These are phyloP conservation scores for Debaryomyces nepalensis DNA, from an alignment of 1,139 yeast species.

Conservation along the genomic window DNA sequence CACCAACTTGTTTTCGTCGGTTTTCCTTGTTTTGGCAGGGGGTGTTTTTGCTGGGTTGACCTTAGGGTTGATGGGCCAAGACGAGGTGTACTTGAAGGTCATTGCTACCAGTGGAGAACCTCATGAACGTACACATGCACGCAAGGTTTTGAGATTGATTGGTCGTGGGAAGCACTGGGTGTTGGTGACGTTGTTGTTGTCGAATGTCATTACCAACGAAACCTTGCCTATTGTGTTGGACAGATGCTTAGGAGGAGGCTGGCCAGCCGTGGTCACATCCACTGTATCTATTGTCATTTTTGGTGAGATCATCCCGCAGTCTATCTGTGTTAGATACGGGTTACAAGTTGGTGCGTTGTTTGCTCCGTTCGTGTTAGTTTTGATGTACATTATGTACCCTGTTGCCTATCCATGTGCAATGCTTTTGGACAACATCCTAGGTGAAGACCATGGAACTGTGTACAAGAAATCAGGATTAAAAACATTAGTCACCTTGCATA, in stretches of 20 bases:
- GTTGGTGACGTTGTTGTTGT: slow-evolving; percentile 82
- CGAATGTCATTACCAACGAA: slow-evolving; percentile 93
- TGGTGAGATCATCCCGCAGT: slow-evolving; percentile 97
- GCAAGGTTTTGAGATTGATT: slow-evolving; percentile 70
- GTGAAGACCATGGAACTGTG: slow-evolving; percentile 96
- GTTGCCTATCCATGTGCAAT: slow-evolving; percentile 89
- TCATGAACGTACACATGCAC: slow-evolving; percentile 71
- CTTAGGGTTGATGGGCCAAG: slow-evolving; percentile 96
- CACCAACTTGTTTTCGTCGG: slow-evolving; percentile 62
- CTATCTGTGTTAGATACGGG: slow-evolving; percentile 90
- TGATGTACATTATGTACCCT: slow-evolving; percentile 93
- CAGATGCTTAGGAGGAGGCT: slow-evolving; percentile 92
- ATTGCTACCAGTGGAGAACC: slow-evolving; percentile 63
- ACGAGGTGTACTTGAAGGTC: slow-evolving; percentile 84
- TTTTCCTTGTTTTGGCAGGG: slow-evolving; percentile 77
- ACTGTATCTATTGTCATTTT: slow-evolving; percentile 92
- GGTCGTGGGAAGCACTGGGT: slow-evolving; percentile 96
- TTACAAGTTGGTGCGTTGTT: slow-evolving; percentile 88
- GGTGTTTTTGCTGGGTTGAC: slow-evolving; percentile 97
- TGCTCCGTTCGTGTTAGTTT: slow-evolving; percentile 80
- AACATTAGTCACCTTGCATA: slow-evolving; percentile 89
- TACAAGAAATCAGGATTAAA: slow-evolving; percentile 92
- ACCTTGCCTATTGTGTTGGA: slow-evolving; percentile 93
- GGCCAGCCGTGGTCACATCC: slow-evolving; percentile 94
- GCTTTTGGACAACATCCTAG: slow-evolving; percentile 78